These are phyloP conservation scores for Sicyos edulis DNA, from an alignment of 306 rosid genomes.

Conservation along the genomic window DNA sequence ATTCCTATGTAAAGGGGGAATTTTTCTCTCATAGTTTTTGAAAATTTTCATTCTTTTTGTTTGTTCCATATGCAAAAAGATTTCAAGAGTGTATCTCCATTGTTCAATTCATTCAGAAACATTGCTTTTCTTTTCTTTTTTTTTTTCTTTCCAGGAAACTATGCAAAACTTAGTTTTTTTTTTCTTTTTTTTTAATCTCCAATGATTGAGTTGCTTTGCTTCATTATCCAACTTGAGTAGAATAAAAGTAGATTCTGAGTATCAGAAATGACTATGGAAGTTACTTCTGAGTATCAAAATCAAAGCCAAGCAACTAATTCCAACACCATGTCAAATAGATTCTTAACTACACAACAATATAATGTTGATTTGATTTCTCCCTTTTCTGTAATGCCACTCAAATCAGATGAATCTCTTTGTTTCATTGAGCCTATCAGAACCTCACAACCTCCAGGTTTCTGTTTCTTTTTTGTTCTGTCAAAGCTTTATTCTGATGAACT, in stretches of 20 bases:
- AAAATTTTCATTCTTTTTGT: constrained; percentile 34
- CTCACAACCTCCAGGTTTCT: constrained; percentile 76
- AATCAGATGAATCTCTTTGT: constrained; percentile 87
- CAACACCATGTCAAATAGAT: constrained; percentile 38
- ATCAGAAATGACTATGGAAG: constrained; percentile 6
- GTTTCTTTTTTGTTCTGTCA: not conserved
- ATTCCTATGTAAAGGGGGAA: constrained; percentile 5
- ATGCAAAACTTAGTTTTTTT: not conserved
- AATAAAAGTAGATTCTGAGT: not conserved
- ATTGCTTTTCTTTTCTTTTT: not conserved
- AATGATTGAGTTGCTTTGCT: constrained; percentile 23
- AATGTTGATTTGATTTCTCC: constrained; percentile 51
- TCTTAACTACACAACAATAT: constrained; percentile 39
- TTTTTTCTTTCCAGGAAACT: not conserved
- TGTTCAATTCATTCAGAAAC: not conserved
- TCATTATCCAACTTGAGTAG: constrained; percentile 10
- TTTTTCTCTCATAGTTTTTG: constrained; percentile 8
- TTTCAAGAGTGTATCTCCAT: constrained; percentile 2
- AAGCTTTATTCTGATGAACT: not conserved
- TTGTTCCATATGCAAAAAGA: constrained; percentile 31
- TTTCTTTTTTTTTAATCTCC: not conserved
- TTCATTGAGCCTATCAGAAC: constrained; percentile 72
- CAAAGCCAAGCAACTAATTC: constrained; percentile 32
- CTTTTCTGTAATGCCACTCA: constrained; percentile 78
- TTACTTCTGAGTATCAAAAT: constrained; percentile 30